A percentile compares a stretch with the other conserved stretches of the same genome.
These are phyloP conservation scores for Fusarium hainanense DNA, from an alignment of 2,329 filamentous ascomycete species.

Conservation along the genomic window DNA sequence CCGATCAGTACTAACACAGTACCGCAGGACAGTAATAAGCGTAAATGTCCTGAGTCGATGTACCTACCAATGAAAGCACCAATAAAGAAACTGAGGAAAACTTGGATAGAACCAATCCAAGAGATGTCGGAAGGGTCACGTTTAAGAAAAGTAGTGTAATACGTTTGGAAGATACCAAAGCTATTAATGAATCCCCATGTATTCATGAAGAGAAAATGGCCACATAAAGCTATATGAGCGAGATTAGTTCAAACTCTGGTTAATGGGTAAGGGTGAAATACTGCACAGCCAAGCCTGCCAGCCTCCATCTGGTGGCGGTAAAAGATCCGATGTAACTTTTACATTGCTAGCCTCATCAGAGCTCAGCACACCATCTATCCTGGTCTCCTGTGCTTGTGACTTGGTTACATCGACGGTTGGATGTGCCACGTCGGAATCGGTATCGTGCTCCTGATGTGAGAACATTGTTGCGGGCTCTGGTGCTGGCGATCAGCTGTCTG, in stretches of 20 bases:
- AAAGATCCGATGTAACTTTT: too few species aligned
- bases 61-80: constrained; percentile 62
- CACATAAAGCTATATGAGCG: neutral
- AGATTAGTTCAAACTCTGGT: constrained; percentile 45
- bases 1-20: constrained; percentile 2
- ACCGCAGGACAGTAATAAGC: constrained; percentile 18
- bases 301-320: constrained; percentile 12
- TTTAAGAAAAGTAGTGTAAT: constrained; percentile 55
- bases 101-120: constrained; percentile 64
- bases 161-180: constrained; percentile 63
- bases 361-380: neutral
- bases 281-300: constrained; percentile 17
- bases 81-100: constrained; percentile 64
- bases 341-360: neutral
- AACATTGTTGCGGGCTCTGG: neutral
- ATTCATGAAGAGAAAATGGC: constrained; percentile 44
- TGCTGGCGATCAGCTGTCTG: neutral
- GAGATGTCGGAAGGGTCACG: constrained; percentile 59
- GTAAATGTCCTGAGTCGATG: constrained; percentile 64
- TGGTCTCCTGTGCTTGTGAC: neutral
- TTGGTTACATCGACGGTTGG: neutral
- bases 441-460: neutral
- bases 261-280: neutral
- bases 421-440: neutral
- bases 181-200: constrained; percentile 62